phyloP scores from a whole-genome alignment of 768 basidiomycete species.

The Kockovaella imperatae region DNA sequence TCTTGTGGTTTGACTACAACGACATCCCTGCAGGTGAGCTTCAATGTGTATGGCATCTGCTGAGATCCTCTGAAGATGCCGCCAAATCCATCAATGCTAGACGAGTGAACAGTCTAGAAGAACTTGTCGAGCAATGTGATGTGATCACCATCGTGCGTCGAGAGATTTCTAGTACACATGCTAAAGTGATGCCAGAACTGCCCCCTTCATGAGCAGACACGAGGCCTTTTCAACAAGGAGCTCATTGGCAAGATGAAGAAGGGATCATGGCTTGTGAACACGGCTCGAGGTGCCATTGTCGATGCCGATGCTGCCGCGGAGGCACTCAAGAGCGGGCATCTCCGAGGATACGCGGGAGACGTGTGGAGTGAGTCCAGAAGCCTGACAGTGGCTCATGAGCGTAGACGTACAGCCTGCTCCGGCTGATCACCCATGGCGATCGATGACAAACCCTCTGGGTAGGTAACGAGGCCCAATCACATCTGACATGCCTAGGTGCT shows the following conservation, averaged over 20 bases:
- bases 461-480: not conserved
- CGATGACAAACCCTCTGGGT: conserved; percentile 65
- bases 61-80: conserved; percentile 49
- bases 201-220: conserved; percentile 69
- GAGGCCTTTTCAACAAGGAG: conserved; percentile 70
- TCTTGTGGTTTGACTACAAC: conserved; percentile 81
- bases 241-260: conserved; percentile 83
- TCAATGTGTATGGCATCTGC: not conserved
- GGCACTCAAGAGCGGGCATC: conserved; percentile 67
- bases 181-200: conserved; percentile 19
- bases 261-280: conserved; percentile 88
- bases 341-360: conserved; percentile 51
- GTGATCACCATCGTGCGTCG: conserved; percentile 40
- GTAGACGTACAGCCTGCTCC: conserved; percentile 86
- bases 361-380: conserved; percentile 20
- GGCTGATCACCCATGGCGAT: conserved; percentile 76
- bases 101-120: conserved; percentile 71
- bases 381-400: too few species aligned
- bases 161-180: not conserved
- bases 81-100: conserved; percentile 52
- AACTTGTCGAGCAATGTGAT: conserved; percentile 47
- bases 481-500: conserved; percentile 45
- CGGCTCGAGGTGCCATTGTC: conserved; percentile 85
- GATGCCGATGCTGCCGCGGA: conserved; percentile 70
- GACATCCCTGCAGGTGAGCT: conserved; percentile 55